These are phyloP conservation scores for Rhizopogon sp. DNA, from an alignment of 768 basidiomycete genomes.

Conservation along the genomic window DNA sequence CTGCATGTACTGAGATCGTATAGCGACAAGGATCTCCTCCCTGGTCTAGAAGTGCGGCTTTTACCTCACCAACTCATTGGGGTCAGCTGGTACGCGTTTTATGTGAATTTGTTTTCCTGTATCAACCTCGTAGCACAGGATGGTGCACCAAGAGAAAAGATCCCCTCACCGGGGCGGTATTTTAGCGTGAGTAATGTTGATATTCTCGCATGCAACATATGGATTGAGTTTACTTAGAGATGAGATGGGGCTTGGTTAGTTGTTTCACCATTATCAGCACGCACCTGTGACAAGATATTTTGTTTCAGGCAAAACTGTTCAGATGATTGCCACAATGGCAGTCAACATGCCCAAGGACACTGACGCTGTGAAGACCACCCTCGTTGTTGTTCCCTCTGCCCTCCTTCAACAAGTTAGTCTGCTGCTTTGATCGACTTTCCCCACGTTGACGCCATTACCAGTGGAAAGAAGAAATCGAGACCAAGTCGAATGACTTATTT, in stretches of 20 bases:
- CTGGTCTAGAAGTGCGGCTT: conserved; percentile 65
- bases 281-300: not conserved
- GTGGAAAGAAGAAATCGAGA: conserved; percentile 74
- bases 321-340: conserved; percentile 78
- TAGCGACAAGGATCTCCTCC: conserved; percentile 52
- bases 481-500: conserved; percentile 60
- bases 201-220: conserved; percentile 2
- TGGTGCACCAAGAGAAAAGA: conserved; percentile 58
- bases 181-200: conserved; percentile 39
- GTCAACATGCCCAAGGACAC: conserved; percentile 50
- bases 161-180: conserved; percentile 53
- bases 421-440: not conserved
- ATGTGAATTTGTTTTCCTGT: not conserved
- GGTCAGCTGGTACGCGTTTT: conserved; percentile 52
- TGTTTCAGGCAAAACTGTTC: conserved; percentile 60
- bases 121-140: conserved; percentile 33
- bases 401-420: conserved; percentile 57
- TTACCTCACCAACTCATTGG: conserved; percentile 76
- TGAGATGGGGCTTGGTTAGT: conserved; percentile 60
- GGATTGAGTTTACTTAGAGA: conserved; percentile 33
- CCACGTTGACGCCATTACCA: conserved; percentile 16
- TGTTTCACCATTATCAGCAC: not conserved
- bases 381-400: conserved; percentile 75
- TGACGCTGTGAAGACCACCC: conserved; percentile 49
- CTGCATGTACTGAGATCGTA: conserved; percentile 5